Evolutionary conservation across 345 rosid species (phyloP).

Genomic region (Camelina neglecta): DNA sequence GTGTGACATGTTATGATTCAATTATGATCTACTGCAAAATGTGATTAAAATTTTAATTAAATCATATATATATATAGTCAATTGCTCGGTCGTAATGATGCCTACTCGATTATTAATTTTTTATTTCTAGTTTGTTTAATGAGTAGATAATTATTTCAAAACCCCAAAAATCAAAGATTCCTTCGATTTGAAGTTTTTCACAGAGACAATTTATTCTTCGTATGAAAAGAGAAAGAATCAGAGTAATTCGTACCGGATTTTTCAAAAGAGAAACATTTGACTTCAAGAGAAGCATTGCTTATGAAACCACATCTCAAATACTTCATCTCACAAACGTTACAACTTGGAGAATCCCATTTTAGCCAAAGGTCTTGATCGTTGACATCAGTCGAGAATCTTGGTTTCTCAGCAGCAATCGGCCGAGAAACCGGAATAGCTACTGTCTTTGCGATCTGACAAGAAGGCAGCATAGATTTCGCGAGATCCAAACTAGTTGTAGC

Average conservation of each 20-base stretch:
- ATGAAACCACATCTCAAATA: conserved; percentile 55
- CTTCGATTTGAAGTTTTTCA: conserved; percentile 11
- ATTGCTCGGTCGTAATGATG: too few species aligned
- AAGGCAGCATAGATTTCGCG: conserved; percentile 39
- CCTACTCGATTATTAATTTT: too few species aligned
- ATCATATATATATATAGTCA: too few species aligned
- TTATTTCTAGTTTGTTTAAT: too few species aligned
- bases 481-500: conserved; percentile 54
- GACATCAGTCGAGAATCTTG: conserved; percentile 48
- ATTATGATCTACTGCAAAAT: too few species aligned
- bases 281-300: conserved; percentile 42
- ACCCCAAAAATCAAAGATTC: background rate
- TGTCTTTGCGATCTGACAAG: conserved; percentile 47
- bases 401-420: conserved; percentile 30
- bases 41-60: too few species aligned
- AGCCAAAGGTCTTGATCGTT: conserved; percentile 49
- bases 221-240: background rate
- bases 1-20: too few species aligned
- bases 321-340: conserved; percentile 63
- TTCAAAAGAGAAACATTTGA: conserved; percentile 47
- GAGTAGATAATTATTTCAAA: background rate
- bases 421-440: conserved; percentile 53
- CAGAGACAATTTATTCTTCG: background rate
- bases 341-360: conserved; percentile 62
- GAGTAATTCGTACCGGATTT: background rate